phyloP scores from a whole-genome alignment of 371 early-diverging fungal genomes.

The Entomophthora muscae region DNA sequence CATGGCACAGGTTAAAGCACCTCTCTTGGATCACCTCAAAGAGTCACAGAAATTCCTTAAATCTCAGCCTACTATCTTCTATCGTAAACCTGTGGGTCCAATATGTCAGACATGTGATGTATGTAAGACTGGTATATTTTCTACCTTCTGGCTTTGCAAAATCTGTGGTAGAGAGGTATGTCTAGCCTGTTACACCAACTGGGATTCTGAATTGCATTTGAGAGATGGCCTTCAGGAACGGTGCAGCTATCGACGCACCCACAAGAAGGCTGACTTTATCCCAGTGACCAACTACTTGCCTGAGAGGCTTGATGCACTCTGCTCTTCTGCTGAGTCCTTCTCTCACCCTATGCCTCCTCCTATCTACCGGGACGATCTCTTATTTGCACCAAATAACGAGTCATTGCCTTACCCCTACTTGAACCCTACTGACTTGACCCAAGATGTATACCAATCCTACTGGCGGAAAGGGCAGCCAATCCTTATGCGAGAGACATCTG shows the following conservation, averaged over 20 bases:
- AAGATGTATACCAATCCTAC: background rate
- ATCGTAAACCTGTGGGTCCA: background rate
- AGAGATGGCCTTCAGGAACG: background rate
- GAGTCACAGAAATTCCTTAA: background rate
- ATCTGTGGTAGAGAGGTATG: conserved; percentile 35
- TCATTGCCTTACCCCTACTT: background rate
- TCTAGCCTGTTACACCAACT: conserved; percentile 22
- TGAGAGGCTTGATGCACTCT: conserved; percentile 10
- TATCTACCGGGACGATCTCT: background rate
- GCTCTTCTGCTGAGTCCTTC: conserved; percentile 3
- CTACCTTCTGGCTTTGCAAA: conserved; percentile 28
- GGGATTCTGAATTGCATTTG: conserved; percentile 7
- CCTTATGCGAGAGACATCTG: background rate
- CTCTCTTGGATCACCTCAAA: background rate
- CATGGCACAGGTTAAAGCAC: background rate
- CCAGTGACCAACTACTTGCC: conserved; percentile 22
- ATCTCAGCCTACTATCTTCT: background rate
- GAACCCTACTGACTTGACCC: background rate
- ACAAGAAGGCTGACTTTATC: conserved; percentile 8
- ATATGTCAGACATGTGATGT: conserved; percentile 26
- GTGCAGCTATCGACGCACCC: background rate
- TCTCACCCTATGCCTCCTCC: background rate
- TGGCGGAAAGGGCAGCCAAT: background rate
- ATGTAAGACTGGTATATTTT: conserved; percentile 25
- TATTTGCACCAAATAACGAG: background rate